These are phyloP conservation scores for Neurospora sp. DNA, from an alignment of 495 filamentous ascomycete genomes.

Conservation along the genomic window DNA sequence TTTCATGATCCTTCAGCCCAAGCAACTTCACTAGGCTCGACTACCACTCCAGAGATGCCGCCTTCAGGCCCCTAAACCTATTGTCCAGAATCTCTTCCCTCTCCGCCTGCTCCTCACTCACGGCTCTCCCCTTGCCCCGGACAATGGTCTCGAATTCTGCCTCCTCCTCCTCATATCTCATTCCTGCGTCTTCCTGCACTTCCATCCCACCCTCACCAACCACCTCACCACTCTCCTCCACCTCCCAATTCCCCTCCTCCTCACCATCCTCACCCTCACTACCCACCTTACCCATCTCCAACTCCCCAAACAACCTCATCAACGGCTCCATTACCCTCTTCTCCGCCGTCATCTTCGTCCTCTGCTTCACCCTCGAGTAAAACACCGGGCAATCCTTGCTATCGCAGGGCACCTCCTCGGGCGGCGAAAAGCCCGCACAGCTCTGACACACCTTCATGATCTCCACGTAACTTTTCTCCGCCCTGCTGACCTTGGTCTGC, in stretches of 20 bases:
- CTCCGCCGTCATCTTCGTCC: slow-evolving; percentile 48
- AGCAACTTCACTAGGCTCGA: neutral
- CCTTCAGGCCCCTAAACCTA: neutral
- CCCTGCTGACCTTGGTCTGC: slow-evolving; percentile 45
- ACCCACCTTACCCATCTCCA: slow-evolving; percentile 21
- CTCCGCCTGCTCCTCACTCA: neutral
- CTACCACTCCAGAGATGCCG: neutral
- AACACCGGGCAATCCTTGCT: slow-evolving; percentile 90
- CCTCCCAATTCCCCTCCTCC: neutral
- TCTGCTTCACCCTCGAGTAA: slow-evolving; percentile 71
- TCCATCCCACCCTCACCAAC: neutral
- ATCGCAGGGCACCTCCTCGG: slow-evolving; percentile 74
- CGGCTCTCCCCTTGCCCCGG: neutral
- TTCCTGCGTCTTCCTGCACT: neutral
- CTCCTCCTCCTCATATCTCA: neutral
- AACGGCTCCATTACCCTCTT: slow-evolving; percentile 46
- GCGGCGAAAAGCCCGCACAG: slow-evolving; percentile 61
- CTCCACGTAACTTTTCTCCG: slow-evolving; percentile 54
- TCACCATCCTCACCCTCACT: slow-evolving; percentile 16
- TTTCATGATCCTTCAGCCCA: neutral
- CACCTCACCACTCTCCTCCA: neutral
- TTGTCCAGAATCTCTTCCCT: neutral
- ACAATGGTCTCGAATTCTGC: neutral
- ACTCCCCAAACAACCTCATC: slow-evolving; percentile 43
- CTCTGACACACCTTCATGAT: slow-evolving; percentile 71